These are phyloP conservation scores for Zopfochytrium polystomum DNA, from an alignment of 371 early-diverging fungal species.

Conservation along the genomic window DNA sequence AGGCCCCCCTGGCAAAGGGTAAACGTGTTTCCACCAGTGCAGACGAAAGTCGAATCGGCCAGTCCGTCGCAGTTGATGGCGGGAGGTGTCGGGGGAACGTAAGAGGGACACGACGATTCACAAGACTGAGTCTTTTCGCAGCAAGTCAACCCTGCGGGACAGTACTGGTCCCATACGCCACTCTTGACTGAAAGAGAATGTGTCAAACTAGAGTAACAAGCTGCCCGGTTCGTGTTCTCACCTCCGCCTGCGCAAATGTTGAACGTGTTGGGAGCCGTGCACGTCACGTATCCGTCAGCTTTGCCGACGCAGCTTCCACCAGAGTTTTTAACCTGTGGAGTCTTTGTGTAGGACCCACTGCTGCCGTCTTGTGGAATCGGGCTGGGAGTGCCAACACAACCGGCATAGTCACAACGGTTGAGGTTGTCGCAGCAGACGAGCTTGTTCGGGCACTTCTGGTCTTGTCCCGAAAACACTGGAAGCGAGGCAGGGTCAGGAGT, in stretches of 20 bases:
- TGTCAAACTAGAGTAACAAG: not conserved
- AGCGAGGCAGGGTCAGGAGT: not conserved
- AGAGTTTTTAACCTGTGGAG: slow-evolving; percentile 2
- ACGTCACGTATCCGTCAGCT: slow-evolving; percentile 12
- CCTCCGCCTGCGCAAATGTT: slow-evolving; percentile 10
- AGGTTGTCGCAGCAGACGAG: slow-evolving; percentile 6
- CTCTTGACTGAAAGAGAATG: not conserved
- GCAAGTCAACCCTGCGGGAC: slow-evolving; percentile 17
- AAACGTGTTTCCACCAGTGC: slow-evolving; percentile 17
- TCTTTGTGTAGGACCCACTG: slow-evolving; percentile 7
- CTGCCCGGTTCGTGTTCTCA: not conserved
- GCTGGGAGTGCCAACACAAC: slow-evolving; percentile 7
- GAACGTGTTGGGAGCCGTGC: slow-evolving; percentile 7
- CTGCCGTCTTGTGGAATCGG: not conserved
- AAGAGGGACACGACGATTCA: slow-evolving; percentile 2
- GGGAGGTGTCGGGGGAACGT: not conserved
- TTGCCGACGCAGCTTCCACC: slow-evolving; percentile 17
- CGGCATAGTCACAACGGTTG: slow-evolving; percentile 10
- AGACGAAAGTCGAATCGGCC: slow-evolving; percentile 19
- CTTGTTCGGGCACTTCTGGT: not conserved
- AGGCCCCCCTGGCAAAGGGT: slow-evolving; percentile 10
- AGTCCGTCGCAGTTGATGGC: not conserved
- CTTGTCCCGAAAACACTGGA: not conserved
- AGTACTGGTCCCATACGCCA: slow-evolving; percentile 9
- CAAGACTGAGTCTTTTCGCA: slow-evolving; percentile 23